Base-by-base conservation (phyloP, 2,329 filamentous ascomycete species). In the Fusarium miscanthi region DNA sequence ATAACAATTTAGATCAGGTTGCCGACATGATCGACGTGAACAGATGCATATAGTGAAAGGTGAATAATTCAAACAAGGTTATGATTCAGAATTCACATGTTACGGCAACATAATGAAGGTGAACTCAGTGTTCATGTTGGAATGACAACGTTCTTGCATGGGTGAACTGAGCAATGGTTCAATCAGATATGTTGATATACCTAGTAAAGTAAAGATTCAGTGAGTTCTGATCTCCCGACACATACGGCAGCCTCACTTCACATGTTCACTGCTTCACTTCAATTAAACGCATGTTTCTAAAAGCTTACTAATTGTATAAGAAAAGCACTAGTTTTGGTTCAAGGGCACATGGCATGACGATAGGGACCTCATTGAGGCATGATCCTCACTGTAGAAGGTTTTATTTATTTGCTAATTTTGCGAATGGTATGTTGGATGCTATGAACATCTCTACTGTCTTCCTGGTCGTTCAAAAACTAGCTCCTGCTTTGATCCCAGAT, bases 101-200 rank as follows among this genome's bases (percentile, higher is more conserved):
- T 10, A 16, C 10, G 5, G 21, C 14, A 5, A 19, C 31, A 17
- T 1, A 30, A 2, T 13, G 2, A 16, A 30, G 2, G 3, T 3
- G 6, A 31, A 6, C 9, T 30, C 9, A 5, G 25, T 27, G 19
- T 21, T 48, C 25, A 21, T 16, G 8, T 7, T 27, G 25, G 14
- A n/a, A 19, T 16, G 6, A 11, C 16, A 0, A 4, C 6, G 8
- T 6, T 31, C 8, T 21, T 4, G 2, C 10, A 48, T 2, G 0
- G 7, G 8, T 17, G 13, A 5, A 25, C 23, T 30, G 6, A 16
- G 45, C 10, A n/a, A 48, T 5, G 13, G 19, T n/a, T 31, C 21
- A 17, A 2, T 16, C 14, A 31, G 16, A 21, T 6, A 31, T 21
- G 14, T 3, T 5, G n/a, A n/a, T 1, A 9, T 10, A 9, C 27